Evolutionary conservation across 495 filamentous ascomycete species (phyloP), one percentile per base, ranked within the genome.

Genomic region (Glonium stellatum): DNA sequence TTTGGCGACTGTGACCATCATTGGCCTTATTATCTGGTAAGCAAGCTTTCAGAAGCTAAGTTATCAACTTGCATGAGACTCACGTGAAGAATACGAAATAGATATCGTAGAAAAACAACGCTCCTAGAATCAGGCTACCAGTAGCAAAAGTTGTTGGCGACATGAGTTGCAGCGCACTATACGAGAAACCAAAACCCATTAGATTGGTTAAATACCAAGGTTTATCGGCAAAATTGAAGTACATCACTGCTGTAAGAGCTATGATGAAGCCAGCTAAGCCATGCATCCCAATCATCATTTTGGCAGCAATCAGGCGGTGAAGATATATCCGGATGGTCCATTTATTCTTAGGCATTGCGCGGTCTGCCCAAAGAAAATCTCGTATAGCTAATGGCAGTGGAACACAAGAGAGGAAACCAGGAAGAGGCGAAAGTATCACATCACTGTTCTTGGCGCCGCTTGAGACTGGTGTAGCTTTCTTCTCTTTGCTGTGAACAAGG

Each of bases 61-160:
- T 31, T 44, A 1, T 44, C 18, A 34, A 5, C 47, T 60, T 9
- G 35, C 21, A 46, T n/a, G 22, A 39, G 10, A 73, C 79, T 68
- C 70, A 83, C 77, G 93, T 98, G 71, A 88, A 98, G 70, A 97
- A 98, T 55, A 98, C 93, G 75, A 97, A 95, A 69, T 91, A 87
- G 54, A 98, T 92, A 65, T 98, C 93, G 66, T 98, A 98, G 66
- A 92, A 79, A 71, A 97, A 97, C 15, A 98, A 77, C 0, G 86
- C 87, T 2, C 71, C 76, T 0, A 97, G 77, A 34, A 98, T 84
- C 25, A 89, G 71, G 1, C 84, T 85, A 3, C 90, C 93, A 0
- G 89, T 96, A 58, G 78, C 76, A 68, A 96, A 96, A 0, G 88
- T 95, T 0, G 91, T 93, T 0, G 93, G 95, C 1, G 92, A 96